Base-by-base conservation (phyloP, 2,329 filamentous ascomycete species). In the Phoma herbarum region DNA sequence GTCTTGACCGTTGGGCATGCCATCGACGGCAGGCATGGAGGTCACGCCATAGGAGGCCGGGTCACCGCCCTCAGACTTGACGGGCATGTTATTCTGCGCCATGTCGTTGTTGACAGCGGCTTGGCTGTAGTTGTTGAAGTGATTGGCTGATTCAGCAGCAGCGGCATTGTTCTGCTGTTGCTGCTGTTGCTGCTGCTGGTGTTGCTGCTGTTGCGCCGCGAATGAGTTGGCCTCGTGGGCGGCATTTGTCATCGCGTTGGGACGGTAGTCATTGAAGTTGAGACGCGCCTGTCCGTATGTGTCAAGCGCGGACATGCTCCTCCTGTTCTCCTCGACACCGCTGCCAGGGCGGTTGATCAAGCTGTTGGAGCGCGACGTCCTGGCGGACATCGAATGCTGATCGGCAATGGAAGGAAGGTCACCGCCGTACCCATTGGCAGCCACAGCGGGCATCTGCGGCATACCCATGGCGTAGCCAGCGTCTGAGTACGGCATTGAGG, bases 351-450 rank as follows among this genome's bases (percentile, higher is more conserved):
- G 77, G 52, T 60, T 60, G 55, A 82, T 81, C 63, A 83, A 65
- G 69, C 80, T 82, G 72, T 82, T 83, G 22, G 81, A 80, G 49
- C 81, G 72, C 52, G 81, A 83, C 7, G 80, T 80, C 25, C 81
- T 75, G 49, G 78, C 78, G 48, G 81, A 83, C 69, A 82, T 75
- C n/a, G 77, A 76, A 45, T 77, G 74, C 41, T 77, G 72, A 44
- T 73, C 72, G 45, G 68, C 67, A 54, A 82, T 76, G 16, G 77
- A 75, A 10, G 76, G 73, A 35, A 79, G 65, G 45, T 70, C 74
- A 28, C 76, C 75, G n/a, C 66, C 69, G 55, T 78, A 79, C 12
- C 67, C 66, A 44, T 77, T 75, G 25, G 65, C 64, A 20, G 66
- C 63, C 42, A 76, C 72, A 11, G 70, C 58, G 16, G 72, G 61